phyloP scores from a whole-genome alignment of 257 asterid genomes.

The Jaltomata sinuosa region DNA sequence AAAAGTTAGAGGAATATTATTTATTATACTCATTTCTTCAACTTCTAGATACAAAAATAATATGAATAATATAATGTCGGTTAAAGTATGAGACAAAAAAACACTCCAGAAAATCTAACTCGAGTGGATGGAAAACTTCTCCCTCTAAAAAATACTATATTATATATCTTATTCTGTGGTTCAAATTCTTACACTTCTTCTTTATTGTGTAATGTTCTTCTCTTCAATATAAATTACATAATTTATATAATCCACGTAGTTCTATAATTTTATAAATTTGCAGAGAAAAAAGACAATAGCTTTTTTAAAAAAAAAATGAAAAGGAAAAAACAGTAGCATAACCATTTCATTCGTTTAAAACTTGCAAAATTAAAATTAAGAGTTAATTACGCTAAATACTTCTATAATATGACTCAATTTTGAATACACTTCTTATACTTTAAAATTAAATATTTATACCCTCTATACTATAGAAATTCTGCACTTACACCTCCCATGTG shows the following conservation, averaged over 20 bases:
- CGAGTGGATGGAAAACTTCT: constrained; percentile 16
- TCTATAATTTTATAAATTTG: too few species aligned
- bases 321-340: too few species aligned
- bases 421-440: too few species aligned
- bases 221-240: background rate
- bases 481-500: too few species aligned
- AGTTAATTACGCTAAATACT: too few species aligned
- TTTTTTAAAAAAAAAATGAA: too few species aligned
- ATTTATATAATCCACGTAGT: background rate
- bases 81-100: constrained; percentile 22
- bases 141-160: background rate
- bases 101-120: constrained; percentile 22
- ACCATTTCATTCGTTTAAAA: background rate
- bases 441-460: background rate
- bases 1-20: background rate
- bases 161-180: constrained; percentile 3
- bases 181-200: background rate
- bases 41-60: background rate
- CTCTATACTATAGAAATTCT: too few species aligned
- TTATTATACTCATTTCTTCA: background rate
- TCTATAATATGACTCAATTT: too few species aligned
- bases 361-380: background rate
- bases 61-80: constrained; percentile 10
- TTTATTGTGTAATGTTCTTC: background rate
- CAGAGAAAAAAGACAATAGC: background rate